Evolutionary conservation across 2,329 filamentous ascomycete genomes (phyloP), one percentile per base, ranked within the genome.

Genomic region (Ceratocystis destructans): DNA sequence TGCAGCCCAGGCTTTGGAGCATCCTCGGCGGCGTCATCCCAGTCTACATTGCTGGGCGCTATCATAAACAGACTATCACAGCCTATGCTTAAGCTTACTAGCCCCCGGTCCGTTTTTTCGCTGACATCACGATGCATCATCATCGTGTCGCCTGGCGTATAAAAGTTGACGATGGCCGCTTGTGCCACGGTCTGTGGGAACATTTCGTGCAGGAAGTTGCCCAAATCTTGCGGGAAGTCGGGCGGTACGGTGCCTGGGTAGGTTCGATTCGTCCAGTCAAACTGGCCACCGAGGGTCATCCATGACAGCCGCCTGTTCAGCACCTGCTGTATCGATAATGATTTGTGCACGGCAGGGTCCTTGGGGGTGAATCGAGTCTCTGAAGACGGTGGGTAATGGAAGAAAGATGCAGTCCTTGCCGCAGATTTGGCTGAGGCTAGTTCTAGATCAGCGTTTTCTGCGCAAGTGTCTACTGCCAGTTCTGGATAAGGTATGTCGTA

Each of bases 121-220:
- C 90, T 95, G 53, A 97, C 91, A 73, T 99, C 94, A 10, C 94
- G 86, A 77, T 97, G 94, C 75, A 96, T 83, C 77, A 90, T 93
- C 74, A 97, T 85, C 0, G 89, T 95, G 73, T 97, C 93, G 22
- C 90, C 89, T 0, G 94, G 89, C 0, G 86, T 88, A 76, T 97
- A 97, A 63, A 97, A 81, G 74, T 97, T 97, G 70, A 96, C 84
- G 69, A 97, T 97, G 46, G 94, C 93, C 1, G 94, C 92, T 76
- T 97, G 87, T 0, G 93, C 85, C 64, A 82, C 79, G 15, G 92
- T 94, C 10, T 84, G 80, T 0, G 90, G 88, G 70, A 96, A 97
- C 0, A 94, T 75, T 0, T 76, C 76, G 66, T 84, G 79, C 0
- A 96, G 77, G 6, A 96, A 82, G 0, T 73, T 74, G 3, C 84